Conservation (phyloP, 352 stramenopile species). For the Blastocystis sp. region DNA sequence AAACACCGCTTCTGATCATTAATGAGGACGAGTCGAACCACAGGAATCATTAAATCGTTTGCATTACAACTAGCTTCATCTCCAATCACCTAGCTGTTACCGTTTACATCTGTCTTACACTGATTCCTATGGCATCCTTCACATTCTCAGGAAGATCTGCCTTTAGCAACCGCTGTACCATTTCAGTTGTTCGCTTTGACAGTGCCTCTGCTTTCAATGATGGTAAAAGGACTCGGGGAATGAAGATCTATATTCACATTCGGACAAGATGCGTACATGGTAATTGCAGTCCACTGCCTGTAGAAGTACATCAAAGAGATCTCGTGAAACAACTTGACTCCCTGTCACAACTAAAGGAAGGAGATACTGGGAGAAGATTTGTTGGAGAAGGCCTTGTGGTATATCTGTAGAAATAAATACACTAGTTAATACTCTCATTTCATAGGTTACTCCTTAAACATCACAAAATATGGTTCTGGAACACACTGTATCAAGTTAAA, state of each 20-base stretch:
- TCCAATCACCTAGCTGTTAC: too few species aligned
- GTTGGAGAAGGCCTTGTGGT: not conserved
- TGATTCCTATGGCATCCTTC: not conserved
- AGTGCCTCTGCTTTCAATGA: not conserved
- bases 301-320: not conserved
- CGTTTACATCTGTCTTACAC: not conserved
- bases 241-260: not conserved
- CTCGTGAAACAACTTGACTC: not conserved
- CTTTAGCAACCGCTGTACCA: conserved; percentile 9
- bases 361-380: not conserved
- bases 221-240: not conserved
- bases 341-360: not conserved
- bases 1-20: not conserved
- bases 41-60: not conserved
- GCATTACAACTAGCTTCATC: too few species aligned
- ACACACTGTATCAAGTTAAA: not conserved
- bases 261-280: not conserved
- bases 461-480: conserved; percentile 13
- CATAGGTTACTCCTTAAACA: not conserved
- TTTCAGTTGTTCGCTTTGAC: not conserved
- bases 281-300: not conserved
- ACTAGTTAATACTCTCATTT: not conserved
- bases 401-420: not conserved
- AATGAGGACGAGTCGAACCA: not conserved
- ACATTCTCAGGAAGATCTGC: not conserved